Base-by-base conservation (phyloP, 1,284 basidiomycete species). In the Boletus albobrunnescens region DNA sequence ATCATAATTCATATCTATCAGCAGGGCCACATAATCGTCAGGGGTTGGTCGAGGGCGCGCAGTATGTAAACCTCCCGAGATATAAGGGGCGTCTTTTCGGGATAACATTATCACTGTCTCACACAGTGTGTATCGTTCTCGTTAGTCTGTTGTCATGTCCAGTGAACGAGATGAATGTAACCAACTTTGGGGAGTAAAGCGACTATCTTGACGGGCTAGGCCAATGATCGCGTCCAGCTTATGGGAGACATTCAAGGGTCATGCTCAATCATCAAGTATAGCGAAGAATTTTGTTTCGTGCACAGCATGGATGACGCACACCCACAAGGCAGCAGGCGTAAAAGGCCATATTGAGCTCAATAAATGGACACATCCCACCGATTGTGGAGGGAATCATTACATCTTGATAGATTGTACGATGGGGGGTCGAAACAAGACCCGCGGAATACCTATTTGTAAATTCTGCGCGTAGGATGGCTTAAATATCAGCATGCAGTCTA, bases 401-500 rank as follows among this genome's bases (percentile, higher is more conserved):
- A 49, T 42, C 41, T 55, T 46, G 43, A 41, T 52, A 49, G 46
- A 49, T 42, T 46, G 47, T 55, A 51, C 26, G 38, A 40, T 46
- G 42, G 49, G 12, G 23, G 37, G 23, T 45, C 36, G 33, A 36
- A n/a, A 35, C 26, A 41, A 37, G 23, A 36, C 37, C 17, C 49
- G 24, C 35, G 31, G 35, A 47, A 44, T 50, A 47, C 28, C 36
- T 42, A 32, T 43, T 31, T 7, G 46, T 60, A 51, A 41, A 47
- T 62, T 64, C 60, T 62, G 49, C 16, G 22, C 24, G 24, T 11
- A 14, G 19, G 17, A 6, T 6, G 6, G n/a, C n/a, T 23, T 30
- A 11, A 17, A 13, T n/a, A 30, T 62, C 42, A 51, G 44, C 7
- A n/a, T 22, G 23, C 13, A 17, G 17, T 27, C 6, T 32, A 37